Evolutionary conservation across 2,329 filamentous ascomycete species (phyloP).

Genomic region (Calonectria crousiana): DNA sequence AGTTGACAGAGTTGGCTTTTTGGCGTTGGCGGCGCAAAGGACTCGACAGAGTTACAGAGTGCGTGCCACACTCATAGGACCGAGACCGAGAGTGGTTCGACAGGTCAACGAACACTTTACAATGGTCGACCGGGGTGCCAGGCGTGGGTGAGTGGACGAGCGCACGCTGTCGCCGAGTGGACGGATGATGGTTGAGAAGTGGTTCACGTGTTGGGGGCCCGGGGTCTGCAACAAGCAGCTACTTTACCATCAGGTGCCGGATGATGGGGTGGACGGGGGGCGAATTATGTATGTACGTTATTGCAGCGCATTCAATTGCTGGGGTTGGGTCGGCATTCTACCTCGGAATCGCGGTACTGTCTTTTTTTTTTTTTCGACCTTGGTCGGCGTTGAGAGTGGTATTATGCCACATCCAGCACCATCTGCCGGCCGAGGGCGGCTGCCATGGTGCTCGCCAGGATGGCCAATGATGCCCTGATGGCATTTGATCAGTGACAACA

Average conservation of each 20-base stretch:
- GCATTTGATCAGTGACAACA: neutral
- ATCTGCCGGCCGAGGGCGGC: conserved; percentile 24
- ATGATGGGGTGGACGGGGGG: conserved; percentile 28
- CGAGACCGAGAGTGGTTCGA: conserved; percentile 33
- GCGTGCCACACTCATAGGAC: conserved; percentile 15
- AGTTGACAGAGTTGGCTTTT: conserved; percentile 24
- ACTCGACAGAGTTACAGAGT: conserved; percentile 8
- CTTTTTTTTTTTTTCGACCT: neutral
- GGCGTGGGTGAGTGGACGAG: conserved; percentile 29
- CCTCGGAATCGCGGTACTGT: conserved; percentile 19
- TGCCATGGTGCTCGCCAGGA: neutral
- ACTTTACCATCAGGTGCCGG: conserved; percentile 35
- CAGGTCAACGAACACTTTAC: conserved; percentile 1
- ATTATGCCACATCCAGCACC: conserved; percentile 2
- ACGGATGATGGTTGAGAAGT: conserved; percentile 43
- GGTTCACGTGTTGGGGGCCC: conserved; percentile 45
- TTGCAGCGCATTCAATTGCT: neutral
- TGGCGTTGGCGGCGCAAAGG: conserved; percentile 15
- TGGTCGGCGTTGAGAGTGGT: neutral
- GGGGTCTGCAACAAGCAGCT: conserved; percentile 6
- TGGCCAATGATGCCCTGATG: conserved; percentile 10
- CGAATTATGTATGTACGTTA: conserved; percentile 4
- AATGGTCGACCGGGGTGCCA: conserved; percentile 29
- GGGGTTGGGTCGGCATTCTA: conserved; percentile 16
- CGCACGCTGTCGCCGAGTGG: conserved; percentile 16